Percentiles rank a stretch among this genome's conserved stretches.
phyloP scores from a whole-genome alignment of 352 stramenopile genomes.

The Pythium inflatum region DNA sequence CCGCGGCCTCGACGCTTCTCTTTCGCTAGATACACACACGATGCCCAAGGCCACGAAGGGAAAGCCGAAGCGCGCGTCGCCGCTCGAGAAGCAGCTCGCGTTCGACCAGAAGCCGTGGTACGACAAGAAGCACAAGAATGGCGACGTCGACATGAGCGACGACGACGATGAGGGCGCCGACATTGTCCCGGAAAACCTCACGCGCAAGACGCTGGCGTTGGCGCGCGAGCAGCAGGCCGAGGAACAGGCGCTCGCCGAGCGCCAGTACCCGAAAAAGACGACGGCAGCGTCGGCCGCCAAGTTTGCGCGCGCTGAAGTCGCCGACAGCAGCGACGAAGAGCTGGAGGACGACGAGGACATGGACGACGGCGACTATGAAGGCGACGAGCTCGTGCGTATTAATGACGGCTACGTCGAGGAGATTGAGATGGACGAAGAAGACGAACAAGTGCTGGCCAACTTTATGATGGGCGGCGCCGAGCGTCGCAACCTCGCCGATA shows the following conservation, averaged over 20 bases:
- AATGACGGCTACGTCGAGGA: slow-evolving; percentile 93
- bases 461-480: slow-evolving; percentile 87
- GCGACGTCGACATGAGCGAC: slow-evolving; percentile 52
- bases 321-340: slow-evolving; percentile 63
- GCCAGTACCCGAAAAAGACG: slow-evolving; percentile 36
- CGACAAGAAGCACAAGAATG: slow-evolving; percentile 53
- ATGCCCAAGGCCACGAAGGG: slow-evolving; percentile 78
- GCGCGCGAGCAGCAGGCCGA: slow-evolving; percentile 81
- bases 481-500: slow-evolving; percentile 96
- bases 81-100: slow-evolving; percentile 86
- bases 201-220: slow-evolving; percentile 77
- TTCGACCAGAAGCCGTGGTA: slow-evolving; percentile 89
- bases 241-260: slow-evolving; percentile 60
- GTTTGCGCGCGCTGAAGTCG: slow-evolving; percentile 35
- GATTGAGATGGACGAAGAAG: slow-evolving; percentile 86
- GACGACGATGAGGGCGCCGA: slow-evolving; percentile 66
- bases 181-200: slow-evolving; percentile 82
- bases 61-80: slow-evolving; percentile 85
- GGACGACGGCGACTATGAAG: slow-evolving; percentile 87
- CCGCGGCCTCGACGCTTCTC: background rate
- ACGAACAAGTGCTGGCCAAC: slow-evolving; percentile 86
- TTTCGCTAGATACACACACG: background rate
- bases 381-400: slow-evolving; percentile 87
- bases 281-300: slow-evolving; percentile 12
- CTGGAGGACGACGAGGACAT: slow-evolving; percentile 85